Conservation (phyloP, 2,329 filamentous ascomycete genomes). For the Exserohilum rostratum region DNA sequence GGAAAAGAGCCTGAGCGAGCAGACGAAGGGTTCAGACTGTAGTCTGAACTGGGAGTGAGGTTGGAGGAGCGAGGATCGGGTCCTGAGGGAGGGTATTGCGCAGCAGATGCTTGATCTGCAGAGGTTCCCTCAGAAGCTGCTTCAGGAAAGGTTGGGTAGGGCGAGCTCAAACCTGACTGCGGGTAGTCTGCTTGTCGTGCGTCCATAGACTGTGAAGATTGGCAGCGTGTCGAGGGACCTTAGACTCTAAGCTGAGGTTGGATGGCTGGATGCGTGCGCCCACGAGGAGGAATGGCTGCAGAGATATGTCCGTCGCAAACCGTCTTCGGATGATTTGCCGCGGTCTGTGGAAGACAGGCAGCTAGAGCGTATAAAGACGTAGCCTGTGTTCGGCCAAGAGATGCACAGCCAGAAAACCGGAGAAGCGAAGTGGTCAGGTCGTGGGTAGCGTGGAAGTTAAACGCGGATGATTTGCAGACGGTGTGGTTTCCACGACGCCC, state of each 20-base stretch:
- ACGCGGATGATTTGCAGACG: slow-evolving; percentile 58
- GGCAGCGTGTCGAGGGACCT: slow-evolving; percentile 37
- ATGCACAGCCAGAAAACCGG: slow-evolving; percentile 46
- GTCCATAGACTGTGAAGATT: slow-evolving; percentile 58
- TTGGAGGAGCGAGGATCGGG: slow-evolving; percentile 77
- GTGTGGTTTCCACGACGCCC: slow-evolving; percentile 46
- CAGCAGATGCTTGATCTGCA: slow-evolving; percentile 93
- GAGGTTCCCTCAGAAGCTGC: slow-evolving; percentile 80
- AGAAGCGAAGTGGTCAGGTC: slow-evolving; percentile 44
- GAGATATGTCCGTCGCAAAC: slow-evolving; percentile 56
- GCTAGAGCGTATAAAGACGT: slow-evolving; percentile 30
- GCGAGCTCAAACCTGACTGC: slow-evolving; percentile 62
- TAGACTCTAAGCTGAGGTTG: slow-evolving; percentile 48
- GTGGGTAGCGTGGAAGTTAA: slow-evolving; percentile 53
- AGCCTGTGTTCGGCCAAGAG: slow-evolving; percentile 38
- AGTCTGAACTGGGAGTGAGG: slow-evolving; percentile 88
- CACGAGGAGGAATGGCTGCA: slow-evolving; percentile 53
- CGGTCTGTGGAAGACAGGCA: slow-evolving; percentile 39
- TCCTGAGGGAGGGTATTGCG: slow-evolving; percentile 78
- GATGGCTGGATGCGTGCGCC: slow-evolving; percentile 39
- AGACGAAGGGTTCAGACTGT: slow-evolving; percentile 76
- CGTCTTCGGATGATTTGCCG: slow-evolving; percentile 48
- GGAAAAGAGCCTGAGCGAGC: slow-evolving; percentile 85
- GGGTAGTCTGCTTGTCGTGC: slow-evolving; percentile 59
- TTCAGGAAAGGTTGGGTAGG: slow-evolving; percentile 60